phyloP scores from a whole-genome alignment of 2,329 filamentous ascomycete species.

The Cercospora nicotianae region DNA sequence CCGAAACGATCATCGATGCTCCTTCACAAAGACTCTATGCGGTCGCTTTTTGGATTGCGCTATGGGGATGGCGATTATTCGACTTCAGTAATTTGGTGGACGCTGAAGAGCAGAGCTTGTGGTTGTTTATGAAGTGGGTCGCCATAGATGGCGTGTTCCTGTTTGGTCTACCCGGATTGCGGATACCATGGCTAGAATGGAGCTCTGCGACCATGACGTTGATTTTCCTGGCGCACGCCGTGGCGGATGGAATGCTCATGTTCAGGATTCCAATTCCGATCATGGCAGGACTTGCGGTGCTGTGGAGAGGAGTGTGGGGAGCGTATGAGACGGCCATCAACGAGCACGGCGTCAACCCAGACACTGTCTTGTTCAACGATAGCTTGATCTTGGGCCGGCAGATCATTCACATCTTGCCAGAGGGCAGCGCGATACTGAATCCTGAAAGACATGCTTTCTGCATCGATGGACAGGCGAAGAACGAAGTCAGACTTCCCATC shows the following conservation, averaged over 20 bases:
- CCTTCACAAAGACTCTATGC: conserved; percentile 89
- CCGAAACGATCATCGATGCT: conserved; percentile 78
- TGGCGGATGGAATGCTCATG: conserved; percentile 84
- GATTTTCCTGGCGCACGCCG: conserved; percentile 69
- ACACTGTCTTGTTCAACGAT: conserved; percentile 83
- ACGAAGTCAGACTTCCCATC: conserved; percentile 70
- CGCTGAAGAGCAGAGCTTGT: conserved; percentile 82
- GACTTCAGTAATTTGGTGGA: conserved; percentile 79
- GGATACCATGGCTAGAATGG: conserved; percentile 96
- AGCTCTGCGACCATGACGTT: conserved; percentile 71
- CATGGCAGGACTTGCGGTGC: conserved; percentile 67
- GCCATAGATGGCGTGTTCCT: conserved; percentile 82
- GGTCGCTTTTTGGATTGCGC: conserved; percentile 70
- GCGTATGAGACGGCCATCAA: conserved; percentile 82
- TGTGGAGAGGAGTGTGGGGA: conserved; percentile 84
- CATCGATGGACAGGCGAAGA: conserved; percentile 61
- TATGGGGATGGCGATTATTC: conserved; percentile 82
- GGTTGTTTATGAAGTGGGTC: conserved; percentile 92
- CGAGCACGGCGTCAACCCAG: conserved; percentile 88
- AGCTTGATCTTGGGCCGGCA: conserved; percentile 94
- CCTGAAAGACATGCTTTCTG: conserved; percentile 80
- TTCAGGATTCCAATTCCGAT: conserved; percentile 82
- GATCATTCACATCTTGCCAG: conserved; percentile 95
- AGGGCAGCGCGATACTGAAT: conserved; percentile 87
- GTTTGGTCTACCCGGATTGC: conserved; percentile 79